Base-by-base conservation (phyloP, 768 basidiomycete genomes). In the Solioccasus polychromus region DNA sequence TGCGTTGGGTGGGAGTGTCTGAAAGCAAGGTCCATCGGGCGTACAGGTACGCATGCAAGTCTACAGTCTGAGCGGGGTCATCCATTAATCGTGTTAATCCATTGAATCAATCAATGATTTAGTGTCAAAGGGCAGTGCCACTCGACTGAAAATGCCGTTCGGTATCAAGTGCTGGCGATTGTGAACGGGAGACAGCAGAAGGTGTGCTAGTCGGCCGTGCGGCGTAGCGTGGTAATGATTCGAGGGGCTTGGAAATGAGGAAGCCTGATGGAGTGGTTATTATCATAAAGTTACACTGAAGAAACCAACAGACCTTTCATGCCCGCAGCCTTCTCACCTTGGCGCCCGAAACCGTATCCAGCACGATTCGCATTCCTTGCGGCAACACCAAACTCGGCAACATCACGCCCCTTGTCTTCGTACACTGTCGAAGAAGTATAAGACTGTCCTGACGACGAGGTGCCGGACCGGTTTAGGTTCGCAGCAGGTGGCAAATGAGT, bases 261-360 rank as follows among this genome's bases (percentile, higher is more conserved):
- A 73, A 83, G 18, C 78, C 76, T 76, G 39, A 35, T 20, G 40
- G 9, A 44, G 35, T 3, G 25, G 41, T 58, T 34, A 57, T 31
- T 42, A 17, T 35, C 14, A 20, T 20, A 35, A 19, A 10, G 39
- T 24, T 20, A 35, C 22, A 56, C 30, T 32, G 50, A 24, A 15
- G 39, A 18, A 45, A 1, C 38, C 5, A 29, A 48, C 63, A 25
- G 45, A 67, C 85, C 86, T 58, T 71, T 79, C 55, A 80, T 64
- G 8, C 71, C 80, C 9, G 85, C 86, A 42, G 77, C 76, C 66
- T 85, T 86, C 67, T 90, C 85, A 4, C 80, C 88, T 55, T 86
- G 84, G 48, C 82, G 74, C 30, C 88, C 88, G 55, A 92, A 92
- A n/a, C 88, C 87, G 51, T 81, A 78, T 10, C 83, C 79, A 41